Evolutionary conservation across 2,329 filamentous ascomycete species (phyloP), one percentile per base, ranked within the genome.

Genomic region (Dendrostoma leiphaemia): DNA sequence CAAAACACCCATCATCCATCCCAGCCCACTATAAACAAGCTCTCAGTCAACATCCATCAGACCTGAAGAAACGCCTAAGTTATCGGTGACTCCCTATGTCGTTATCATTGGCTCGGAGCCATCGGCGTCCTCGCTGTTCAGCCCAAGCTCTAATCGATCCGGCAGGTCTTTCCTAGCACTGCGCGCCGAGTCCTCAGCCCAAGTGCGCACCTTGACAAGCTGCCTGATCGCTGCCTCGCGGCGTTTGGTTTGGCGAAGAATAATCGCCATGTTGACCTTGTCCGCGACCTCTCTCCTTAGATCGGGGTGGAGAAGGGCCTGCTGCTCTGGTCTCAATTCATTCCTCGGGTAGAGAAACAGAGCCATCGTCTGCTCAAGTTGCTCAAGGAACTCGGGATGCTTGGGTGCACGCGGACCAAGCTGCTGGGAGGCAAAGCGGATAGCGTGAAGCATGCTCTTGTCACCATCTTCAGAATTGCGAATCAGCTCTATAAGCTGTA

Each of bases 401-500:
- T 85, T 90, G 1, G 92, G 86, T 7, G 93, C 94, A 52, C 91
- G 85, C 4, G 94, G 92, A 10, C 91, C 91, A 13, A 99, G 82
- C 63, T 97, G 88, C 32, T 86, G 83, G 1, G 89, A 91, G 1
- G 94, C 94, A 71, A 99, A 99, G 55, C 86, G 84, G 49, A 99
- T 74, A 1, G 91, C 94, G 6, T 88, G 85, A 9, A 70, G 83
- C 51, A 96, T 91, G 8, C 45, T 55, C 23, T 54, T 54, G 62
- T 96, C 90, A 28, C 84, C 83, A 51, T 83, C 76, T 52, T 84
- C 90, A 71, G 89, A 91, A 37, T 77, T 77, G 31, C 91, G 86
- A 63, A 99, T 99, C 50, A 97, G 80, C 74, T 99, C 94, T 53
- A 99, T 89, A 6, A 99, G 81, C 69, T 99, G 94, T 35, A 99